Conservation (phyloP, 2,329 filamentous ascomycete genomes). For the Dryadomyces quercivorus region DNA sequence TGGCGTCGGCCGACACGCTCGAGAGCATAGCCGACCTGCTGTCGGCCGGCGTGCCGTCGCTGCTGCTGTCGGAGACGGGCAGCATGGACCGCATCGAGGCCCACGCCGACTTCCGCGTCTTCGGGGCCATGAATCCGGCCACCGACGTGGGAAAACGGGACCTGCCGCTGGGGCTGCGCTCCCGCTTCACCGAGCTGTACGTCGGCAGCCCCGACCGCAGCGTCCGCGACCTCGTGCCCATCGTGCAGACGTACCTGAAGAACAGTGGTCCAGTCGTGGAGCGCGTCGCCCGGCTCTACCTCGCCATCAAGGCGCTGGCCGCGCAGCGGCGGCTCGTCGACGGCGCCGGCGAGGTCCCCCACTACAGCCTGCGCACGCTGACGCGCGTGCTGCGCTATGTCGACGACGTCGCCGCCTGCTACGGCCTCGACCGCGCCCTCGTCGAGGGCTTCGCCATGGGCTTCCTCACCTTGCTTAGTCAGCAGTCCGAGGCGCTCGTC, state of each 20-base stretch:
- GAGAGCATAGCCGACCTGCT: conserved; percentile 88
- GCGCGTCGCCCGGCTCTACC: conserved; percentile 77
- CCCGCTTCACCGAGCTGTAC: conserved; percentile 91
- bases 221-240: conserved; percentile 70
- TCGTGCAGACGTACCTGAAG: conserved; percentile 81
- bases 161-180: conserved; percentile 75
- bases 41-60: conserved; percentile 57
- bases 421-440: conserved; percentile 72
- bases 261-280: conserved; percentile 56
- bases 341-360: conserved; percentile 87
- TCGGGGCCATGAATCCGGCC: conserved; percentile 97
- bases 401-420: conserved; percentile 68
- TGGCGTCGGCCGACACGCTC: conserved; percentile 87
- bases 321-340: conserved; percentile 80
- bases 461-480: conserved; percentile 79
- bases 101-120: conserved; percentile 88
- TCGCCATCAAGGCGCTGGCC: conserved; percentile 72
- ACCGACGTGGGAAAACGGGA: conserved; percentile 96
- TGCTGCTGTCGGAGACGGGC: conserved; percentile 85
- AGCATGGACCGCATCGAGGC: conserved; percentile 83
- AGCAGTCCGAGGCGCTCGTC: conserved; percentile 67
- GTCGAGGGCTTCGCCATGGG: conserved; percentile 98
- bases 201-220: conserved; percentile 83
- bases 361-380: conserved; percentile 91
- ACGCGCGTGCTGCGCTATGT: conserved; percentile 86